Evolutionary conservation across 2,329 filamentous ascomycete species (phyloP).

Genomic region (Stagonosporopsis cucurbitacearum): DNA sequence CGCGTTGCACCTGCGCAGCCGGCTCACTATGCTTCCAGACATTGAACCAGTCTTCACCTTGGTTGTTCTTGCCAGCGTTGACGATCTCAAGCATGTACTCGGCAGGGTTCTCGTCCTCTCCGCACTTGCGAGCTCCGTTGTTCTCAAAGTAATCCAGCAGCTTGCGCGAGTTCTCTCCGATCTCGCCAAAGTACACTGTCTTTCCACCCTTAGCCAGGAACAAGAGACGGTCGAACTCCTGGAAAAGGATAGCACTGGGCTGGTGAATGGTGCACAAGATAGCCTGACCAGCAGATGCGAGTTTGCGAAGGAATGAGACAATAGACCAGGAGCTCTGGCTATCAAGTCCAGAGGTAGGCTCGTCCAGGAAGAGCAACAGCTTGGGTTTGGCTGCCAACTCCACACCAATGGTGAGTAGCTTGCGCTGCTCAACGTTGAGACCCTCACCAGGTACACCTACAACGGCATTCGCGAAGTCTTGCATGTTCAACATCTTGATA

Average conservation of each 20-base stretch:
- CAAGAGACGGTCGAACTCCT: conserved; percentile 54
- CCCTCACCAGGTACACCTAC: conserved; percentile 68
- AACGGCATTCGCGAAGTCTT: conserved; percentile 69
- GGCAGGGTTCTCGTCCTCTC: conserved; percentile 71
- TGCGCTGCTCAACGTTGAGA: conserved; percentile 73
- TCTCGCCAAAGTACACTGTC: conserved; percentile 57
- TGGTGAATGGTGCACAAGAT: conserved; percentile 58
- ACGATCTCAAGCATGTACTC: conserved; percentile 73
- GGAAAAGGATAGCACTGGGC: conserved; percentile 54
- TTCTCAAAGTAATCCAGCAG: conserved; percentile 63
- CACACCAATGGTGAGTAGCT: conserved; percentile 74
- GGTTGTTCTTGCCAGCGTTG: conserved; percentile 40
- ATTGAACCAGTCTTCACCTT: conserved; percentile 49
- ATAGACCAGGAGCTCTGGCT: conserved; percentile 66
- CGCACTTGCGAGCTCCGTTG: conserved; percentile 67
- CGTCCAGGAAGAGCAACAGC: conserved; percentile 67
- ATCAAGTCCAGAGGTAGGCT: conserved; percentile 66
- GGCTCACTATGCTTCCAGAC: conserved; percentile 46
- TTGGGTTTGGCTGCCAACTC: conserved; percentile 73
- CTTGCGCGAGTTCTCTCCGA: conserved; percentile 51
- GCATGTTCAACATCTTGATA: conserved; percentile 71
- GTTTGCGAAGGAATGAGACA: conserved; percentile 65
- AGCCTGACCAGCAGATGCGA: conserved; percentile 58
- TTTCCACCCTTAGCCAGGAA: conserved; percentile 54
- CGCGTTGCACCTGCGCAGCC: conserved; percentile 37